Evolutionary conservation across 805 yeast species (phyloP), one percentile per base, ranked within the genome.

Genomic region (Scheffersomyces ergatensis): DNA sequence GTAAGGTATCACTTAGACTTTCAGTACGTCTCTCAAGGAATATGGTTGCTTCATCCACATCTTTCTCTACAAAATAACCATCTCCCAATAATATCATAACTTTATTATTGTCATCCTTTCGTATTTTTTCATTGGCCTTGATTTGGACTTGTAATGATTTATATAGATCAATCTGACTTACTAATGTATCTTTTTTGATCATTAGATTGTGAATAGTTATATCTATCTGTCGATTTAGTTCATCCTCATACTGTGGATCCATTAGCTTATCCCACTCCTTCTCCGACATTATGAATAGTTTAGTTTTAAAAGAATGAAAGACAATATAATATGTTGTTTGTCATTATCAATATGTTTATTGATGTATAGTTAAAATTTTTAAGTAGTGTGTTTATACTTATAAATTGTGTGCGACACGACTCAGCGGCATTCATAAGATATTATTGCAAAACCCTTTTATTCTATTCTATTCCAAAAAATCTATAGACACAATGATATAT

Each of bases 51-150:
- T 60, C 62, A 1, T 23, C 27, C 1, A 51, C 50, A 1, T 53
- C 48, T 42, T 58, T 58, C 32, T 69, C 67, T 12, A 57, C 70
- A 46, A 65, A 70, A 44, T 69, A 70, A 3, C 68, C 76, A 36
- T 60, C 66, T 0, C 77, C 76, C 8, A 72, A 45, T 7, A 53
- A 53, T 2, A 67, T 67, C 49, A 63, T 51, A 12, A 55, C 48
- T 18, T 38, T 46, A 8, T 40, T 42, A 11, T 36, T 18, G 18
- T 30, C 15, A 21, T 16, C 13, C 19, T 18, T 13, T 36, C 34
- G 23, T 25, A 19, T 29, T 36, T 34, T 24, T 15, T 15, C 31
- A 35, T 24, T 35, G 19, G 8, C 14, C 13, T 9, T 25, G 14
- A 15, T 24, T 16, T 15, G 30, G 21, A 14, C n/a, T 14, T 18